These are phyloP conservation scores for Polymyxa betae DNA, from an alignment of 208 protist species.

Conservation along the genomic window DNA sequence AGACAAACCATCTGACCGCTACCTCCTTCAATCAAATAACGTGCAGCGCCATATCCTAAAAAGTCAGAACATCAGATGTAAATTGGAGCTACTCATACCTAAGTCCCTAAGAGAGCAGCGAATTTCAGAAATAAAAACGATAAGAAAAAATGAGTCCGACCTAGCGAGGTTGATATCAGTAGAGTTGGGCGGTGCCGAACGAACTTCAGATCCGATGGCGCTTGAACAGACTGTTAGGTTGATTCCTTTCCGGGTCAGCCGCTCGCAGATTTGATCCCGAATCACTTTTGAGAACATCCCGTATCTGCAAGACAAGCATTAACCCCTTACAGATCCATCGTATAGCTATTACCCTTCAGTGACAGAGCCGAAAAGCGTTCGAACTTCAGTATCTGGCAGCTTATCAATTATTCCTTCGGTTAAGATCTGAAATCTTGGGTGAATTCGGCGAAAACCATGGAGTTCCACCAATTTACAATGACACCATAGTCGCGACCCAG, in stretches of 20 bases:
- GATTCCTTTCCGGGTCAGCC: constrained; percentile 4
- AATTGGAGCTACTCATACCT: not conserved
- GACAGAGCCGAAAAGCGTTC: not conserved
- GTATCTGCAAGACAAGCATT: not conserved
- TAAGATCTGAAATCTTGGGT: not conserved
- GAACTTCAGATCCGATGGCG: constrained; percentile 42
- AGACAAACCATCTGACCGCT: constrained; percentile 13
- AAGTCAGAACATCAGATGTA: not conserved
- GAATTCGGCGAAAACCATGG: not conserved
- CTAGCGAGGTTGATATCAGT: constrained; percentile 24
- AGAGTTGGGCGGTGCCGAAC: constrained; percentile 37
- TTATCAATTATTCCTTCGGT: constrained; percentile 27
- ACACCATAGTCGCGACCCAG: constrained; percentile 27
- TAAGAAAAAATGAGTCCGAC: not conserved
- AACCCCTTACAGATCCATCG: not conserved
- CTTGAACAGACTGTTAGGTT: constrained; percentile 27
- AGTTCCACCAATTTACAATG: not conserved
- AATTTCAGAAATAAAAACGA: not conserved
- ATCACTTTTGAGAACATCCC: not conserved
- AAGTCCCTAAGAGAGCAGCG: constrained; percentile 6
- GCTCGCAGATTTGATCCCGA: not conserved
- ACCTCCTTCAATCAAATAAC: not conserved
- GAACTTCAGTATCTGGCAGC: constrained; percentile 3
- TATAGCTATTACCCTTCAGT: not conserved
- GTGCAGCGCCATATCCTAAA: constrained; percentile 34